A percentile compares a stretch with the other conserved stretches of the same genome.
Evolutionary conservation across 306 rosid species (phyloP).

Genomic region (Malus sylvestris): DNA sequence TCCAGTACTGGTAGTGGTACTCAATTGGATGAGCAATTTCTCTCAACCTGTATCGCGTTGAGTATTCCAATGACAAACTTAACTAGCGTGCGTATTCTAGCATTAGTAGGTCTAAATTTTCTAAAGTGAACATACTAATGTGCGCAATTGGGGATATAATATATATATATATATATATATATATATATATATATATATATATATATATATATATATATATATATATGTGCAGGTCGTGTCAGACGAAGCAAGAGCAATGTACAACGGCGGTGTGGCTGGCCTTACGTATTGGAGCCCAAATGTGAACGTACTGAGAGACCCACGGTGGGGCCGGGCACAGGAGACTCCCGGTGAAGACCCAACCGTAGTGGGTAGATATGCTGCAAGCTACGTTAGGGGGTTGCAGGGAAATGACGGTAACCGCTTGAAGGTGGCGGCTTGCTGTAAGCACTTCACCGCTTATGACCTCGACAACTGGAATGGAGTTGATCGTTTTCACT

Average conservation of each 20-base stretch:
- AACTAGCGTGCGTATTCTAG: not conserved
- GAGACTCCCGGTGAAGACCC: conserved; percentile 99
- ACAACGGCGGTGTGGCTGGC: conserved; percentile 76
- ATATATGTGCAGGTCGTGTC: conserved; percentile 59
- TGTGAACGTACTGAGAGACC: conserved; percentile 77
- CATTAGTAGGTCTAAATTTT: not conserved
- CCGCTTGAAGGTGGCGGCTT: conserved; percentile 85
- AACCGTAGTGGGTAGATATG: conserved; percentile 59
- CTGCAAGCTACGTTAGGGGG: conserved; percentile 65
- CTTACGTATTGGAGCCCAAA: conserved; percentile 94
- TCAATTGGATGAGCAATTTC: not conserved
- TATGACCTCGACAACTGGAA: conserved; percentile 90
- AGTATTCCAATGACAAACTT: not conserved
- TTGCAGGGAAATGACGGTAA: conserved; percentile 61
- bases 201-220: no score
- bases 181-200: no score
- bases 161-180: no score
- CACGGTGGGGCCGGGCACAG: conserved; percentile 96
- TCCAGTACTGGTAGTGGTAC: not conserved
- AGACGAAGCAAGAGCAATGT: conserved; percentile 95
- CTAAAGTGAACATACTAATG: not conserved
- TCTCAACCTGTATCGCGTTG: not conserved
- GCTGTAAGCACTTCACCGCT: conserved; percentile 85
- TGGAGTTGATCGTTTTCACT: conserved; percentile 85
- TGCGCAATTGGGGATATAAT: not conserved